phyloP scores from a whole-genome alignment of 2,329 filamentous ascomycete species.

The Aspergillus bombycis region DNA sequence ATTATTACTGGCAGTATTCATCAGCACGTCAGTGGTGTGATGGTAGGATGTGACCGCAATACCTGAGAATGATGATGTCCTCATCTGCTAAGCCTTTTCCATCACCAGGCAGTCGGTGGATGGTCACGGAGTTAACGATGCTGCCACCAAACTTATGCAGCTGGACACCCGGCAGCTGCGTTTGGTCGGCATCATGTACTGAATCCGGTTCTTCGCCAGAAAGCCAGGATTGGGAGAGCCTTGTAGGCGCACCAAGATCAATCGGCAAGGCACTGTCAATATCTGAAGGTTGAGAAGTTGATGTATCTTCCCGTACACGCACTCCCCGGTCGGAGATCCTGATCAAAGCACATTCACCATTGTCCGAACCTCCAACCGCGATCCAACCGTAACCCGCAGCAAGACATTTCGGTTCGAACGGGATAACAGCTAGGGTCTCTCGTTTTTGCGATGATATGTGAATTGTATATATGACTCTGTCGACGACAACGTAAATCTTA shows the following conservation, averaged over 20 bases:
- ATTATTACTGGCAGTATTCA: constrained; percentile 74
- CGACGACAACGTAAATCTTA: constrained; percentile 82
- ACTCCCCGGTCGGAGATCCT: constrained; percentile 53
- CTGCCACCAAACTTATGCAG: constrained; percentile 63
- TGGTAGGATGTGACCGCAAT: constrained; percentile 47
- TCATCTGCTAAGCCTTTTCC: constrained; percentile 54
- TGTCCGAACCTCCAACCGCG: constrained; percentile 81
- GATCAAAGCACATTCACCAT: constrained; percentile 84
- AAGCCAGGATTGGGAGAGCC: constrained; percentile 28
- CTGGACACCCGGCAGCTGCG: constrained; percentile 49
- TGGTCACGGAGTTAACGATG: constrained; percentile 69
- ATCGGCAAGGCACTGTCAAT: constrained; percentile 62
- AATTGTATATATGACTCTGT: constrained; percentile 72
- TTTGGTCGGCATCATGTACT: constrained; percentile 21
- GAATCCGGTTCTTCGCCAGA: constrained; percentile 25
- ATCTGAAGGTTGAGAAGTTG: constrained; percentile 45
- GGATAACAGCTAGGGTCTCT: constrained; percentile 72
- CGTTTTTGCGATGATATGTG: constrained; percentile 70
- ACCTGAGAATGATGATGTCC: constrained; percentile 57
- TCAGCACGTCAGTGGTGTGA: constrained; percentile 54
- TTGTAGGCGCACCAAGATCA: constrained; percentile 42
- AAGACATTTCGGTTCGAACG: constrained; percentile 78
- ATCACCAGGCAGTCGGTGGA: constrained; percentile 58
- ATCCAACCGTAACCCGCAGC: constrained; percentile 87
- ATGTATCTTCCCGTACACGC: constrained; percentile 43